These are phyloP conservation scores for Trichoderma guizhouense DNA, from an alignment of 2,329 filamentous ascomycete genomes.

Conservation along the genomic window DNA sequence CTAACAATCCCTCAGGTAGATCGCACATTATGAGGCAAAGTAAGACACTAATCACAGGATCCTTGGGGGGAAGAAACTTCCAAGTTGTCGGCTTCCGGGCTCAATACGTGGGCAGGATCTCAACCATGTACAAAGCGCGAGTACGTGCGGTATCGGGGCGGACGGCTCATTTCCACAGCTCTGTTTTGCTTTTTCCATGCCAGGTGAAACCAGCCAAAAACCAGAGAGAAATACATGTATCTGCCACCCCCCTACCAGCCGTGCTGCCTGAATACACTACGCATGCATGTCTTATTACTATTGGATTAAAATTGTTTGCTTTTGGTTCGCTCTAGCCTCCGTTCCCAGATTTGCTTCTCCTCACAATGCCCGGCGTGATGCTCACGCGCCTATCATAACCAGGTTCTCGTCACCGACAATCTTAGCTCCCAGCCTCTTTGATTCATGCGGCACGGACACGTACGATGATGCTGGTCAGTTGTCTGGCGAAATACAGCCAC, in stretches of 20 bases:
- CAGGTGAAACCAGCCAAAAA: not conserved
- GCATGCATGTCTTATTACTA: conserved; percentile 1
- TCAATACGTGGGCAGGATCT: not conserved
- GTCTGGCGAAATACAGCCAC: not conserved
- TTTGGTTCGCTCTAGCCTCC: not conserved
- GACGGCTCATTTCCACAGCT: not conserved
- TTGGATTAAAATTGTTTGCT: not conserved
- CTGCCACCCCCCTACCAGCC: not conserved
- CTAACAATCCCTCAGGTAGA: not conserved
- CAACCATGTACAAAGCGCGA: not conserved
- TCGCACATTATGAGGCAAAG: not conserved
- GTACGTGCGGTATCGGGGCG: not conserved
- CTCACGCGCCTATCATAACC: not conserved
- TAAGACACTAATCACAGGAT: not conserved
- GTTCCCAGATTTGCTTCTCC: not conserved
- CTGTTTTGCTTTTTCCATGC: not conserved
- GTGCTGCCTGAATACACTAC: not conserved
- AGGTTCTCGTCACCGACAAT: not conserved
- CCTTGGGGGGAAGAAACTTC: not conserved
- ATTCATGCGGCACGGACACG: not conserved
- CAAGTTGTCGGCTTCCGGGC: not conserved
- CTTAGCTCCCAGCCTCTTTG: not conserved
- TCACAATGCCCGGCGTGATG: not conserved
- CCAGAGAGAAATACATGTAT: not conserved
- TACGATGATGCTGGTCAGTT: not conserved